A percentile compares a stretch with the other conserved stretches of the same genome.
phyloP scores from a whole-genome alignment of 441 rosid species.

The Mallotus japonicus region DNA sequence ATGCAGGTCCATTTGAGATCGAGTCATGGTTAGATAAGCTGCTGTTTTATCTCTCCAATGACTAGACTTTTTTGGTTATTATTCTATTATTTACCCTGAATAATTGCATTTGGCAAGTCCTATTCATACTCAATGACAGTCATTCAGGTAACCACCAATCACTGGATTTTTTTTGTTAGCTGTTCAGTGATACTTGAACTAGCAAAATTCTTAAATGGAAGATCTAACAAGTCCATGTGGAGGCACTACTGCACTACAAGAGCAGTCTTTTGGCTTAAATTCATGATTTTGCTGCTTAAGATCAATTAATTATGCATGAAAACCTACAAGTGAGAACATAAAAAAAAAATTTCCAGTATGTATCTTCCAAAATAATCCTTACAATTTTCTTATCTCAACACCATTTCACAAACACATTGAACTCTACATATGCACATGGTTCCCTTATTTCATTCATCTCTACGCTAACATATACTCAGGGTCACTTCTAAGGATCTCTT shows the following conservation, averaged over 20 bases:
- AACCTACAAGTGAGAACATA: too few species aligned
- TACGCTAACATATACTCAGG: too few species aligned
- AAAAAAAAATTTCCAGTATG: too few species aligned
- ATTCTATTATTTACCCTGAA: neutral
- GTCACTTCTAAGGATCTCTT: too few species aligned
- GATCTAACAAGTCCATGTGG: neutral
- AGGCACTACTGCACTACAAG: neutral
- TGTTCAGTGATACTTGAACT: neutral
- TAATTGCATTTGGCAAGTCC: neutral
- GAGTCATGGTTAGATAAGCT: neutral
- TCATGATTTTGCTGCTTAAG: neutral
- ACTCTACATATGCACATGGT: too few species aligned
- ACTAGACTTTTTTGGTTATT: neutral
- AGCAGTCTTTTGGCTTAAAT: neutral
- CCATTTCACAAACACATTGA: too few species aligned
- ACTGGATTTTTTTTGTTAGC: too few species aligned
- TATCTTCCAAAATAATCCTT: too few species aligned
- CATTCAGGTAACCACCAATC: neutral
- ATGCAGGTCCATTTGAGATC: neutral
- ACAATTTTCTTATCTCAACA: too few species aligned
- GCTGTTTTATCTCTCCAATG: neutral
- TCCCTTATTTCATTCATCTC: too few species aligned
- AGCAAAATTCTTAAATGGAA: neutral
- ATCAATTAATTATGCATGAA: too few species aligned
- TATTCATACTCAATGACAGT: neutral